phyloP scores from a whole-genome alignment of 1,284 basidiomycete species.

The Vanrija pseudolonga region DNA sequence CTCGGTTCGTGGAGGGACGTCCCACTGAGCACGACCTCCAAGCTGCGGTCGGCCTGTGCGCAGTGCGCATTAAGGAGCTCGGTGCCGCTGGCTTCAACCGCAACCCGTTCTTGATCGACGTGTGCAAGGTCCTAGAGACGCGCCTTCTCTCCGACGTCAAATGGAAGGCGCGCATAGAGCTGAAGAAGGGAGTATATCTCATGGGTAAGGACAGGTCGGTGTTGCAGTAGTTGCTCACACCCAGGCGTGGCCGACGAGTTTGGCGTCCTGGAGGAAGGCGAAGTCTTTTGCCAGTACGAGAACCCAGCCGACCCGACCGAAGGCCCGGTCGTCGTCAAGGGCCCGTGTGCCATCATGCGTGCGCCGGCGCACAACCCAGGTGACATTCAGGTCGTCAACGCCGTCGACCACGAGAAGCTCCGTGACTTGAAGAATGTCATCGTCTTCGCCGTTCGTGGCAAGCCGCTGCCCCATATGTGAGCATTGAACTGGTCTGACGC shows the following conservation, averaged over 20 bases:
- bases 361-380: constrained; percentile 24
- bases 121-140: constrained; percentile 17
- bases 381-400: constrained; percentile 24
- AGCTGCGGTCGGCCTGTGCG: background rate
- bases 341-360: constrained; percentile 25
- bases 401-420: constrained; percentile 23
- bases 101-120: constrained; percentile 24
- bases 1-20: constrained; percentile 6
- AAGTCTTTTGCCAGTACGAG: constrained; percentile 33
- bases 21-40: constrained; percentile 4
- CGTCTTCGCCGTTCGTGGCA: constrained; percentile 25
- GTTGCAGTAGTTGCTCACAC: background rate
- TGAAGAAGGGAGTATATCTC: constrained; percentile 23
- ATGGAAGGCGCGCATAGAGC: constrained; percentile 25
- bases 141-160: constrained; percentile 20
- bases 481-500: background rate
- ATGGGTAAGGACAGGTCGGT: constrained; percentile 12
- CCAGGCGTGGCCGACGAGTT: constrained; percentile 29
- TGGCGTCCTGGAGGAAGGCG: constrained; percentile 21
- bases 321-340: constrained; percentile 14
- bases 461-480: constrained; percentile 24
- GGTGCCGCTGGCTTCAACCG: constrained; percentile 18
- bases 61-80: constrained; percentile 24
- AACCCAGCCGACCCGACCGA: constrained; percentile 10
- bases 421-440: constrained; percentile 30